These are phyloP conservation scores for Bipolaris sorokiniana DNA, from an alignment of 2,329 filamentous ascomycete species.

Conservation along the genomic window DNA sequence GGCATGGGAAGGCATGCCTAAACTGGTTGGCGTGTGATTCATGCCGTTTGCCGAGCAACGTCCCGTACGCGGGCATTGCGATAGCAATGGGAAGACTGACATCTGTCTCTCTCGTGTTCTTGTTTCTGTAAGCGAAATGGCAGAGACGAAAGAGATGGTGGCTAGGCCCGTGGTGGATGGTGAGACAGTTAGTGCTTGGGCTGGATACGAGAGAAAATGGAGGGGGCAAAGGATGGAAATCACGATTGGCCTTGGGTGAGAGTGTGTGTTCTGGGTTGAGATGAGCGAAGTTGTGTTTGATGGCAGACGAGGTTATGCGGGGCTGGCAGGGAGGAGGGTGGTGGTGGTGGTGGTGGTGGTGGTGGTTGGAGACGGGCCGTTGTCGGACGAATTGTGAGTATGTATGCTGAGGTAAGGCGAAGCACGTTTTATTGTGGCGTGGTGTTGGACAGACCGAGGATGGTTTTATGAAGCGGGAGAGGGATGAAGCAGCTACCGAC, in stretches of 20 bases:
- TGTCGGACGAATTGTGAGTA: constrained; percentile 3
- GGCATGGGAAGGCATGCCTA: constrained; percentile 19
- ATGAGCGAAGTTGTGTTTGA: constrained; percentile 20
- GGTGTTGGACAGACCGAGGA: constrained; percentile 1
- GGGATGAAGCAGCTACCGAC: neutral
- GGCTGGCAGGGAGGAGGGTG: neutral
- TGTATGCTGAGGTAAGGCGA: neutral
- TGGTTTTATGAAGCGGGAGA: constrained; percentile 1
- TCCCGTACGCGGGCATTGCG: neutral
- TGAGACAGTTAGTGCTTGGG: constrained; percentile 1
- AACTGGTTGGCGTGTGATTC: constrained; percentile 2
- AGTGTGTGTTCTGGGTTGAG: neutral
- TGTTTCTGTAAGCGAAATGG: constrained; percentile 3
- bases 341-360: neutral
- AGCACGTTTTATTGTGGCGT: constrained; percentile 6
- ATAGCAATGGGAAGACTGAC: neutral
- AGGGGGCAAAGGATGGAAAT: constrained; percentile 15
- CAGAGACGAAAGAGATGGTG: neutral
- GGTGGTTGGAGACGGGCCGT: constrained; percentile 6
- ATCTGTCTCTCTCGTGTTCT: neutral
- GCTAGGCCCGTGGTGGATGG: neutral
- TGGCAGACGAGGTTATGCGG: constrained; percentile 7
- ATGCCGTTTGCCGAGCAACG: constrained; percentile 6
- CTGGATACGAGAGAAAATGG: constrained; percentile 8
- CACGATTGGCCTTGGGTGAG: neutral